Base-by-base conservation (phyloP, 2,329 filamentous ascomycete genomes). In the Diplocarpon mali region DNA sequence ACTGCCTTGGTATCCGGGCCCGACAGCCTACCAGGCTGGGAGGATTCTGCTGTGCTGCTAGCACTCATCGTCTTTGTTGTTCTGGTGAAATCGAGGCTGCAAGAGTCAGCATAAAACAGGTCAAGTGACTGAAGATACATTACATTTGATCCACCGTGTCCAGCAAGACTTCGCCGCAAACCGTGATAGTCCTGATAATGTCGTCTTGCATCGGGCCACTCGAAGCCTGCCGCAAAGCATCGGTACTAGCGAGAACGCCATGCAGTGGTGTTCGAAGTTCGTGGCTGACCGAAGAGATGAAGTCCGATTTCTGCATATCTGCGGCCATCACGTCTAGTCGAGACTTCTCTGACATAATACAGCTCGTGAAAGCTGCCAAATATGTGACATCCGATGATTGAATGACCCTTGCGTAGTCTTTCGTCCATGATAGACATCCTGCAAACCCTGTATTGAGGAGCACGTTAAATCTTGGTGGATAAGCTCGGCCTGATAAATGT, bases 211-310 rank as follows among this genome's bases (percentile, higher is more conserved):
- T 64, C 0, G 60, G 60, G 36, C 64, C 64, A 2, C 73, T 60
- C 0, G 60, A 50, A 0, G 70, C 72, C 12, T 75, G 70, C 1
- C 66, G 63, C 1, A 79, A 55, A 5, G 76, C 53, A 48, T 76
- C 73, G 1, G 65, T 62, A 32, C 64, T 73, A 0, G 73, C 68
- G 0, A 80, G 60, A 20, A 80, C 69, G 1, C 76, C 77, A 39
- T 80, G 76, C 0, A 81, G 62, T 0, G 77, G 77, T 2, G 71
- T 76, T 4, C 76, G 66, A 9, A 80, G 60, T 55, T 81, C 77
- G 51, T 80, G 77, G 10, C 72, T 76, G 3, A 81, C 67, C 0
- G 72, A 78, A 0, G 73, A 71, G 5, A 81, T 66, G 20, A 77
- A 71, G 45, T 78, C 73, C 1, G 69, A 68, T 53, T 77, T 78